Percentiles rank a stretch among this genome's conserved stretches.
Evolutionary conservation across 352 stramenopile genomes (phyloP).

Genomic region (Globisporangium middletonii): DNA sequence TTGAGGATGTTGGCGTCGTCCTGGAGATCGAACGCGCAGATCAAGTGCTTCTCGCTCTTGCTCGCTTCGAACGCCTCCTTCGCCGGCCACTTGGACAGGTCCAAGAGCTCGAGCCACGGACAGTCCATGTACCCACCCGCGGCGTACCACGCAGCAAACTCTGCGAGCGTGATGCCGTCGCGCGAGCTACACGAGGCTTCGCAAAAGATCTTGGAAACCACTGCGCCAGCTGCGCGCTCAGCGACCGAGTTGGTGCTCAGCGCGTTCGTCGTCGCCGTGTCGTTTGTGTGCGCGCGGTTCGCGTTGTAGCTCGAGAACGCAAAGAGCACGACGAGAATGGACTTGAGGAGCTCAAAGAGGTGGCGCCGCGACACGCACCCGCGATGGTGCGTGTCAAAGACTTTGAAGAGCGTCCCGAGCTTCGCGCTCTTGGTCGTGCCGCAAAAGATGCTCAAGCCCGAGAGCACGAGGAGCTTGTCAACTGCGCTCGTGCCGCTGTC

Average conservation of each 20-base stretch:
- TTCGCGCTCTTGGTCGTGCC: conserved; percentile 94
- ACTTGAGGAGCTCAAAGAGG: conserved; percentile 81
- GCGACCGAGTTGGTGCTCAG: conserved; percentile 80
- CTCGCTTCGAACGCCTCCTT: conserved; percentile 86
- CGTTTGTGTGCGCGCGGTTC: conserved; percentile 51
- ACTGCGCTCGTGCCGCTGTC: conserved; percentile 46
- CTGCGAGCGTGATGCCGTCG: conserved; percentile 87
- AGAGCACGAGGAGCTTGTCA: conserved; percentile 59
- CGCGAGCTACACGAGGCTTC: conserved; percentile 53
- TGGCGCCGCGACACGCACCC: conserved; percentile 63
- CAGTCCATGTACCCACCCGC: conserved; percentile 92
- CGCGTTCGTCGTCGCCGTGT: conserved; percentile 46
- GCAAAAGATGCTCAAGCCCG: conserved; percentile 92
- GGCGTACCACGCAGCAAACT: conserved; percentile 97
- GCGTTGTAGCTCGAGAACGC: conserved; percentile 80
- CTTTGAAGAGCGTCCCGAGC: conserved; percentile 82
- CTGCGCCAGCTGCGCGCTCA: conserved; percentile 78
- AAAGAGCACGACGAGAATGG: conserved; percentile 75
- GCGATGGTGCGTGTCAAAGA: conserved; percentile 62
- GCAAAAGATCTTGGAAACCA: conserved; percentile 88
- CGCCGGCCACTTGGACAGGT: conserved; percentile 93
- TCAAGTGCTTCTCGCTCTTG: conserved; percentile 77
- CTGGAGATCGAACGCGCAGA: conserved; percentile 83
- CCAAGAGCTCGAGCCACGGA: conserved; percentile 94
- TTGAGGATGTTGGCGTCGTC: conserved; percentile 82